Evolutionary conservation across 306 rosid species (phyloP), one percentile per base, ranked within the genome.

Genomic region (Cercis canadensis): DNA sequence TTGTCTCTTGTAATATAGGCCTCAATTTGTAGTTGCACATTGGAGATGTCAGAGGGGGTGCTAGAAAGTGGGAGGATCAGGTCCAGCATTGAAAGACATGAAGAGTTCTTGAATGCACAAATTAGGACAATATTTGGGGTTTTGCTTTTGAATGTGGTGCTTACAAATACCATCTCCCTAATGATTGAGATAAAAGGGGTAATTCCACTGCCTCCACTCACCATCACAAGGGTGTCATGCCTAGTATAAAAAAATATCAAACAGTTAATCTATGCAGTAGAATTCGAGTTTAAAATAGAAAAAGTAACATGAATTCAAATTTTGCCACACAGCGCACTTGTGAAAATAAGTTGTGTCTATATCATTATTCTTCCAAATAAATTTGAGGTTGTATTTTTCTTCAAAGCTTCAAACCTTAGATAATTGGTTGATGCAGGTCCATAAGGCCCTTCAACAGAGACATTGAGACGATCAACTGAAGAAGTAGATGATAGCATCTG

Each of bases 151-250:
- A 44, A 19, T 11, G 66, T 18, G 41, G 72, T 54, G 76, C 58
- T 68, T 15, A 69, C 16, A 57, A 66, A 79, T 24, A 88, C 55
- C 4, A 91, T 71, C 55, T 88, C 92, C 54, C 80, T 41, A 50
- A 88, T 80, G 59, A 87, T 88, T 47, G 97, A 91, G 40, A 88
- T 75, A 70, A 86, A 91, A 0, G 92, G 96, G 40, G 96, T 91
- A 19, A 91, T 87, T 7, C 96, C 97, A 44, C 92, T 88, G 72
- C 97, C 96, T 80, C 92, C 92, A 64, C 89, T 78, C 55, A 91
- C 81, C 89, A 91, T 81, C 69, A 85, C 81, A 11, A 88, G 80
- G 0, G 76, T 73, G 49, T 83, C 89, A 73, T 85, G 76, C 80
- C 96, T 87, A 29, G 7, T 40, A 45, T 21, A 67, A 52, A 29